Evolutionary conservation across 2,329 filamentous ascomycete species (phyloP).

Genomic region (Dissoconium aciculare): DNA sequence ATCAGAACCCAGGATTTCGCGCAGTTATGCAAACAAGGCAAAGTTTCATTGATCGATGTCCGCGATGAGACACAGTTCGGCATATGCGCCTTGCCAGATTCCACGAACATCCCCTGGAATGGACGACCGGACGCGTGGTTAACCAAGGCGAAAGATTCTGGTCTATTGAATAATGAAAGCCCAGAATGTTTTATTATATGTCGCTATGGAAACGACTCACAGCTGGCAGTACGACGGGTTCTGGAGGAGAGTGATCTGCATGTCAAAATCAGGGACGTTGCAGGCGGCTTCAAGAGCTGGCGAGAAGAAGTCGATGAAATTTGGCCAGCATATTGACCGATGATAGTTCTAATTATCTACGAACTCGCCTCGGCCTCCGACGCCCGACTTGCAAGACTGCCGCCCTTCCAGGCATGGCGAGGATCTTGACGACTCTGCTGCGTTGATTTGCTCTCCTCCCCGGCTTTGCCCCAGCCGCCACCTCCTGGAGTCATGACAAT

Average conservation of each 20-base stretch:
- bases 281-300: constrained; percentile 60
- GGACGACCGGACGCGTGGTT: constrained; percentile 27
- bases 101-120: constrained; percentile 60
- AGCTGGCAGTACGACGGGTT: constrained; percentile 50
- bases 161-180: constrained; percentile 19
- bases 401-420: constrained; percentile 43
- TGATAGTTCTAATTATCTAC: too few relatives aligned
- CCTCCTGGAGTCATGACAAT: constrained; percentile 66
- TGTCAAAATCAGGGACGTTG: constrained; percentile 54
- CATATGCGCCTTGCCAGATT: constrained; percentile 60
- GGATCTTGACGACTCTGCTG: constrained; percentile 38
- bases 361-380: constrained; percentile 36
- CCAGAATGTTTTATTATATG: constrained; percentile 44
- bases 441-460: constrained; percentile 39
- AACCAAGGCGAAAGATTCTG: constrained; percentile 14
- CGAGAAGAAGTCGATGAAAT: constrained; percentile 47
- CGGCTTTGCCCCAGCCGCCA: constrained; percentile 56
- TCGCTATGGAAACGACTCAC: constrained; percentile 64
- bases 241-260: constrained; percentile 26
- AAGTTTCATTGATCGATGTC: constrained; percentile 50
- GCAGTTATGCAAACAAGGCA: too few relatives aligned
- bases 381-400: constrained; percentile 42
- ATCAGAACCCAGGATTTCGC: constrained; percentile 51
- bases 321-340: constrained; percentile 46
- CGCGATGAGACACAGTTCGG: constrained; percentile 73